Conservation (phyloP, 208 protist species). For the Crithidia thermophila region DNA sequence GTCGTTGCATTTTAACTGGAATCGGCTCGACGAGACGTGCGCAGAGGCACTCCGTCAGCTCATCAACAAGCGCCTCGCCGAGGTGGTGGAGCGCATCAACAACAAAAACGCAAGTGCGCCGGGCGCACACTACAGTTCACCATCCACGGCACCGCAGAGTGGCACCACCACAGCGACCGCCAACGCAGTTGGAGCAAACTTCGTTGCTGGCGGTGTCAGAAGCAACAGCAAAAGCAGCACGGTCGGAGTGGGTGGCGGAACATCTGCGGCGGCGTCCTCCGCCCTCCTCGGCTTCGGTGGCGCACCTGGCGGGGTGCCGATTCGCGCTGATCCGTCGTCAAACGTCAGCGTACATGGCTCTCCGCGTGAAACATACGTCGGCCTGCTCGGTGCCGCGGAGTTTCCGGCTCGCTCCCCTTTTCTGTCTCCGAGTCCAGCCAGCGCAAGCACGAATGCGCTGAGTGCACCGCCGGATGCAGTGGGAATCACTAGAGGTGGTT, state of each 20-base stretch:
- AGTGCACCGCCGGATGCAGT: neutral
- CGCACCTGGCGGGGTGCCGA: neutral
- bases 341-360: conserved; percentile 7
- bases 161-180: neutral
- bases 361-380: neutral
- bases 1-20: conserved; percentile 78
- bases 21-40: conserved; percentile 66
- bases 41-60: conserved; percentile 64
- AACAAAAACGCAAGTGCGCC: neutral
- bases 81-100: conserved; percentile 33
- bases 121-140: neutral
- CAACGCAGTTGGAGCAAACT: too few species aligned
- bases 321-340: neutral
- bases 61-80: conserved; percentile 53
- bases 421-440: neutral
- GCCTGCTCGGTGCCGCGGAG: neutral
- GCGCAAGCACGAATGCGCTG: neutral
- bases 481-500: neutral
- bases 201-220: too few species aligned
- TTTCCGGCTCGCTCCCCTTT: neutral
- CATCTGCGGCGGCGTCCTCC: neutral
- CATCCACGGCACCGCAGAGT: neutral
- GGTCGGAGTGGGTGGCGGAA: neutral
- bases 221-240: neutral
- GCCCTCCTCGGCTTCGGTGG: neutral